Evolutionary conservation across 108 stramenopile genomes (phyloP).

Genomic region (Parietichytrium sp.): DNA sequence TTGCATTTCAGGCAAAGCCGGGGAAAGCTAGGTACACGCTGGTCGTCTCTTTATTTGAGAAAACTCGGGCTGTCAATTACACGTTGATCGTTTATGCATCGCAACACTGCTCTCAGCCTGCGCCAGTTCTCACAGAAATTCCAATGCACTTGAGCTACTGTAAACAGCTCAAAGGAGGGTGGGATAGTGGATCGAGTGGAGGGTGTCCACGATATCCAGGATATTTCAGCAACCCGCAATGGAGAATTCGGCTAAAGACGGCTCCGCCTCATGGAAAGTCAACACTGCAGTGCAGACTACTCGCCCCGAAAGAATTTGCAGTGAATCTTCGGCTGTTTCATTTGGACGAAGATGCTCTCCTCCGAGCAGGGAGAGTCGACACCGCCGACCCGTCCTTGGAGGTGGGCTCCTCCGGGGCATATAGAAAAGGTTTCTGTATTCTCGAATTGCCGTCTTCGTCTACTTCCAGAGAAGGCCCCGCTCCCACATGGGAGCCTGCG

Average conservation of each 20-base stretch:
- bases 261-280: too few species aligned
- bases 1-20: neutral
- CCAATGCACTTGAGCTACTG: neutral
- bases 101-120: neutral
- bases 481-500: neutral
- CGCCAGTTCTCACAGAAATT: neutral
- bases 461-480: too few species aligned
- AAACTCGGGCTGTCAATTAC: slow-evolving; percentile 53
- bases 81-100: slow-evolving; percentile 17
- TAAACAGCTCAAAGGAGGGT: neutral
- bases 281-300: neutral
- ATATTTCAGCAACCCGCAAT: slow-evolving; percentile 4
- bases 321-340: slow-evolving; percentile 11
- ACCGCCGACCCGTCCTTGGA: neutral
- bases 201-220: slow-evolving; percentile 7
- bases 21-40: slow-evolving; percentile 45
- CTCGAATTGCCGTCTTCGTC: neutral
- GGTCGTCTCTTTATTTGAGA: slow-evolving; percentile 59
- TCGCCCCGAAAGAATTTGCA: neutral
- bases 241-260: neutral
- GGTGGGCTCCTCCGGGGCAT: neutral
- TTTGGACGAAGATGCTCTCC: too few species aligned
- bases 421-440: slow-evolving; percentile 23
- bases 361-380: slow-evolving; percentile 23
- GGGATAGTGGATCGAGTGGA: neutral